These are phyloP conservation scores for Neospermospora avenae DNA, from an alignment of 2,329 filamentous ascomycete genomes.

Conservation along the genomic window DNA sequence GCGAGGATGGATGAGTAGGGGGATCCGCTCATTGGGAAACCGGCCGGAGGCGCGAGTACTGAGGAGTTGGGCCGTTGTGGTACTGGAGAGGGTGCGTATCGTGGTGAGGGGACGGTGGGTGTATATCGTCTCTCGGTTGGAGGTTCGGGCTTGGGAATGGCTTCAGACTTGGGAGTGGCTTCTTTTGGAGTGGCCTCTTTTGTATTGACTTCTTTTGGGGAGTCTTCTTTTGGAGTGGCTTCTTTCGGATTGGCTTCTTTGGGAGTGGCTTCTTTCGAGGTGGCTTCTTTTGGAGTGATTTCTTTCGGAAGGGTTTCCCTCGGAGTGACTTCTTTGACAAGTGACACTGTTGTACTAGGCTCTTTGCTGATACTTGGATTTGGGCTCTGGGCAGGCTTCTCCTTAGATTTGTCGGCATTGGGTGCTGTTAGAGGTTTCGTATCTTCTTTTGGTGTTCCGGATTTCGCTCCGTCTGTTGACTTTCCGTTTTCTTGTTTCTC, in stretches of 20 bases:
- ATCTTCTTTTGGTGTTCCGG: not conserved
- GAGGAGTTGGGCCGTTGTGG: slow-evolving; percentile 19
- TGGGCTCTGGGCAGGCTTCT: not conserved
- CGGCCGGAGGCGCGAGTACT: slow-evolving; percentile 25
- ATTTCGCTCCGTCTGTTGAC: no score
- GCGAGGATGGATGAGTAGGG: slow-evolving; percentile 20
- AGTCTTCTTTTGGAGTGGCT: not conserved
- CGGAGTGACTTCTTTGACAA: not conserved
- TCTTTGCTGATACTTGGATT: not conserved
- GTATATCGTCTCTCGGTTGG: not conserved
- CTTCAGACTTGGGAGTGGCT: not conserved
- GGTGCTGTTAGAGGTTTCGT: not conserved
- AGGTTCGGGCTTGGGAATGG: not conserved
- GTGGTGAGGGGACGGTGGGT: slow-evolving; percentile 3
- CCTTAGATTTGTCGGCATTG: no score
- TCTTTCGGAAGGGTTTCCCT: not conserved
- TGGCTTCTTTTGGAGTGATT: not conserved
- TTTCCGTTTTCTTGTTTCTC: not conserved
- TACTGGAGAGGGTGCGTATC: slow-evolving; percentile 6
- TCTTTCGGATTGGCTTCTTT: not conserved
- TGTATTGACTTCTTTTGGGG: not conserved
- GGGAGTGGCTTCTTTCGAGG: not conserved
- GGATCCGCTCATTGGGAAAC: slow-evolving; percentile 22
- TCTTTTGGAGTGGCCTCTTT: not conserved
- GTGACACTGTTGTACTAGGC: no score